A percentile compares a stretch with the other conserved stretches of the same genome.
These are phyloP conservation scores for Cokeromyces recurvatus DNA, from an alignment of 371 early-diverging fungal species.

Conservation along the genomic window DNA sequence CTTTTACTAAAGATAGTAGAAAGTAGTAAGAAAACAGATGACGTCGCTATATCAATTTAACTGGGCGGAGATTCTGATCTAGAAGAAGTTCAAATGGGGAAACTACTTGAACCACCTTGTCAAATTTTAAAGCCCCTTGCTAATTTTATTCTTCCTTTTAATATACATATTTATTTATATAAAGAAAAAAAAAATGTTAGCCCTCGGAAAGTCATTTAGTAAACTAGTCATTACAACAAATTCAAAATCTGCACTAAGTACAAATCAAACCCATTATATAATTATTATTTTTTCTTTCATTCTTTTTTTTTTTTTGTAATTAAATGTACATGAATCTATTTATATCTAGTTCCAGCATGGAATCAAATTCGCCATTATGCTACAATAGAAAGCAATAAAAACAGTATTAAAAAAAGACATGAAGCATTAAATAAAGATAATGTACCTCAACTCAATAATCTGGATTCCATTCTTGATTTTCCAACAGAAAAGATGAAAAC, in stretches of 20 bases:
- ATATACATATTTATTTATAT: too few relatives aligned
- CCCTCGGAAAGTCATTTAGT: constrained; percentile 28
- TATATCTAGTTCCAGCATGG: too few relatives aligned
- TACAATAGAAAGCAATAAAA: constrained; percentile 5
- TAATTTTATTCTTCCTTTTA: constrained; percentile 6
- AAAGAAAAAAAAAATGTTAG: constrained; percentile 27
- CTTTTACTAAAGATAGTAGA: too few relatives aligned
- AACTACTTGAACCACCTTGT: constrained; percentile 9
- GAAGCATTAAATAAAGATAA: constrained; percentile 19
- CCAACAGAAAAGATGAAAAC: constrained; percentile 14
- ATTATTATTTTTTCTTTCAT: too few relatives aligned
- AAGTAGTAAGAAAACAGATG: too few relatives aligned
- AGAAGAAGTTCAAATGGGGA: too few relatives aligned
- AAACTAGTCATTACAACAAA: constrained; percentile 17
- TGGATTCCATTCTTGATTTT: constrained; percentile 43
- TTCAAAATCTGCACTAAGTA: constrained; percentile 14
- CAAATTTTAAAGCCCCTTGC: constrained; percentile 15
- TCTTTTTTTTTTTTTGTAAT: not conserved
- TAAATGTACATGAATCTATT: not conserved
- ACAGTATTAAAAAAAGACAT: constrained; percentile 21
- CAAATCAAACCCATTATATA: too few relatives aligned
- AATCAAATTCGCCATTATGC: constrained; percentile 27
- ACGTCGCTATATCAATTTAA: too few relatives aligned
- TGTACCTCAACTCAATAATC: constrained; percentile 35
- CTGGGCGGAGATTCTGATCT: too few relatives aligned